phyloP scores from a whole-genome alignment of 106 monocot genomes.

The Narthecium ossifragum region DNA sequence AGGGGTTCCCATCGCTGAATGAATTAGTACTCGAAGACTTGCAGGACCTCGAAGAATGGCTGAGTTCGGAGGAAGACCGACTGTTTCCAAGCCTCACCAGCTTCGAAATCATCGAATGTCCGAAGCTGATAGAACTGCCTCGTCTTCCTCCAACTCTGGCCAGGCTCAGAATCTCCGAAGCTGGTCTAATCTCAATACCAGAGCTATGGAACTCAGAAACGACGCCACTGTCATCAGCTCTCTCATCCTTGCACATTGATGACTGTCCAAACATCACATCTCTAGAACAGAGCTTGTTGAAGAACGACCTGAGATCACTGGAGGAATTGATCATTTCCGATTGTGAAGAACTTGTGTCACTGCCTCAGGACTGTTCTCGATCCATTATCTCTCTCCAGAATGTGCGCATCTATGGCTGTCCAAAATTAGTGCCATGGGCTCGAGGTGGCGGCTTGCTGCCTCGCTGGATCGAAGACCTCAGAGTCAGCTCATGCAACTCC shows the following conservation, averaged over 20 bases:
- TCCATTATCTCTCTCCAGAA: background rate
- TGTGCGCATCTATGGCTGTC: background rate
- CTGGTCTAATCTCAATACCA: conserved; percentile 1
- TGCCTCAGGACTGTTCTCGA: background rate
- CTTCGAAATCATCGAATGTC: background rate
- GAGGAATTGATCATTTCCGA: background rate
- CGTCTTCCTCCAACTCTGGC: conserved; percentile 4
- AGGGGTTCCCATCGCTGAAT: conserved; percentile 4
- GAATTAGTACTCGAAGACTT: conserved; percentile 1
- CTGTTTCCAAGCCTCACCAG: background rate
- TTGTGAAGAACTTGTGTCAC: background rate
- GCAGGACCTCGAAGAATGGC: background rate
- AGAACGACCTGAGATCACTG: background rate
- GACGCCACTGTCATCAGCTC: background rate
- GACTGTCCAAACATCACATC: conserved; percentile 3
- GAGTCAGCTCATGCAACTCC: background rate
- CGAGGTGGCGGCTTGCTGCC: background rate
- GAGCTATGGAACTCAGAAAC: background rate
- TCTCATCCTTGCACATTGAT: background rate
- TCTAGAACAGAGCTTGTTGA: background rate
- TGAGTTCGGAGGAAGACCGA: background rate
- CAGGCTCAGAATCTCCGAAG: background rate
- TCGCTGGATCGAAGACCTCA: background rate
- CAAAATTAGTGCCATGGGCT: background rate
- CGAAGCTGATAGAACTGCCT: conserved; percentile 1